Percentiles rank a stretch among this genome's conserved stretches.
These are phyloP conservation scores for Arabidopsis hybrid DNA, from an alignment of 441 rosid genomes.

Conservation along the genomic window DNA sequence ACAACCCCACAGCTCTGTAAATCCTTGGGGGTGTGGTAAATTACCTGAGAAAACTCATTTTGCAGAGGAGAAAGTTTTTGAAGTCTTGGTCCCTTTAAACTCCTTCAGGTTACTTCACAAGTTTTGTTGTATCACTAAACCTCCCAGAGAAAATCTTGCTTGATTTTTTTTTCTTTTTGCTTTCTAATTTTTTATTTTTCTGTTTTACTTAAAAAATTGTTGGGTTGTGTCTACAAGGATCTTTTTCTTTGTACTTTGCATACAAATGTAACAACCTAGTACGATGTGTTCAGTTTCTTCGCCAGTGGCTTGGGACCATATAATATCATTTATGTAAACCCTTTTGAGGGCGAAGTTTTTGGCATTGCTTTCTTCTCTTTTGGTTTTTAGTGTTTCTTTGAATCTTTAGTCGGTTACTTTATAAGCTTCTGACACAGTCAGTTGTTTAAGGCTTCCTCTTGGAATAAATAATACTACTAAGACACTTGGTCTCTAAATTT, in stretches of 20 bases:
- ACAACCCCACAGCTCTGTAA: conserved; percentile 41
- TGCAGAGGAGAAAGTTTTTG: conserved; percentile 37
- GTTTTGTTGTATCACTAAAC: conserved; percentile 44
- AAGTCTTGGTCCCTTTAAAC: conserved; percentile 26
- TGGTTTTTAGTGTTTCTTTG: background rate
- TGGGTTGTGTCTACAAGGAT: conserved; percentile 33
- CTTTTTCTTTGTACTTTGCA: conserved; percentile 25
- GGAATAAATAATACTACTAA: background rate
- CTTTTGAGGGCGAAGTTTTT: conserved; percentile 31
- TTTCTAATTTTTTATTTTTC: background rate
- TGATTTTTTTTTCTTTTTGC: background rate
- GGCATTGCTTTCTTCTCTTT: conserved; percentile 11
- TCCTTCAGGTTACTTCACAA: conserved; percentile 35
- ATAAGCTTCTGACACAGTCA: background rate
- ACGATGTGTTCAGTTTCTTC: conserved; percentile 31
- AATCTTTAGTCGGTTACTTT: background rate
- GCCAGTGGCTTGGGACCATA: conserved; percentile 34
- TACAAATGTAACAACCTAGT: conserved; percentile 36
- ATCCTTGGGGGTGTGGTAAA: conserved; percentile 29
- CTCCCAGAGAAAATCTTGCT: conserved; percentile 35
- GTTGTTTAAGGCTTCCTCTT: background rate
- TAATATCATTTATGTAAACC: conserved; percentile 18
- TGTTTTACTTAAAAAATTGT: background rate
- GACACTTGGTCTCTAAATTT: no score
- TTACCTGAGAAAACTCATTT: conserved; percentile 32